Base-by-base conservation (phyloP, 2,329 filamentous ascomycete species). In the Grosmannia clavigera region DNA sequence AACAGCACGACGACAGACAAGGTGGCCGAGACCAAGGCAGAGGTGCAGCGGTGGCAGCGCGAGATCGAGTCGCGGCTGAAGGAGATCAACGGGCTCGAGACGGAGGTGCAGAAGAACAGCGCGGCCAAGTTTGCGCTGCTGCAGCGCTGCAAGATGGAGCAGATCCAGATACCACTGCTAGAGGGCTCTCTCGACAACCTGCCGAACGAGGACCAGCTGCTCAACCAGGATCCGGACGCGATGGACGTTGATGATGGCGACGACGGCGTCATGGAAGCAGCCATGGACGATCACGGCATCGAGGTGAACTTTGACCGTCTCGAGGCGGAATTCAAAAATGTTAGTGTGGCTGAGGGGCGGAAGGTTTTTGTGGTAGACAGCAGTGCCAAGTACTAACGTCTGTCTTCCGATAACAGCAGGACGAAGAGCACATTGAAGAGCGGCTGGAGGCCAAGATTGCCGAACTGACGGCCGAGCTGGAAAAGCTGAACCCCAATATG, bases 401-500 rank as follows among this genome's bases (percentile, higher is more conserved):
- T 43, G 12, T 43, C 14, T 16, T 19, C 16, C 19, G 43, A 19
- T 5, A 1, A 19, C 81, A 86, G 68, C 88, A 50, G 22, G 57
- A 58, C 52, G 43, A 56, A 3, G 78, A 85, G 22, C 83, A 84
- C 62, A 75, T 87, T 29, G 92, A 96, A 68, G 83, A 88, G 54
- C 80, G 81, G 61, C 79, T 99, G 1, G 82, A 87, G 58, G 89
- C 95, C 59, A 86, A 85, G 67, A 90, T 99, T 64, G 78, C 81
- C 25, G 80, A 81, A 33, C 79, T 99, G 11, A 85, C 85, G 53
- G 77, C 81, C 38, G 89, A 96, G 66, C 82, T 99, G 25, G 91
- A 96, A 70, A 96, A 96, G 73, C 86, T 97, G 72, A 92, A 94
- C 63, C 94, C 94, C 31, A 97, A 99, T 72, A 95, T 96, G 84